Conservation (phyloP, 2,329 filamentous ascomycete genomes). For the Microsporum ferrugineum region DNA sequence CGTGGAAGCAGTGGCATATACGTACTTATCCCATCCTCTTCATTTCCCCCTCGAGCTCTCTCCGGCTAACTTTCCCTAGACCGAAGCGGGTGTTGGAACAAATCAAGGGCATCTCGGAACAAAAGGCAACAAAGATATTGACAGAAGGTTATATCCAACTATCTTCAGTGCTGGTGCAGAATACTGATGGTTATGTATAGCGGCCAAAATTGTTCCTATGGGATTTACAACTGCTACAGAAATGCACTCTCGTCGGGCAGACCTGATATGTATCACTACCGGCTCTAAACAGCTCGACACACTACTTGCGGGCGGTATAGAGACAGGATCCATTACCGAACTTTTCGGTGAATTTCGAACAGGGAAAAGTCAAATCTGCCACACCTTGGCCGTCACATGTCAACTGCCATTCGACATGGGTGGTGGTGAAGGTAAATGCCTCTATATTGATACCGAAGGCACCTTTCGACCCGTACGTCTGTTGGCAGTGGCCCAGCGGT, state of each 20-base stretch:
- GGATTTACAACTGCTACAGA: slow-evolving; percentile 98
- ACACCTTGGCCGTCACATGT: slow-evolving; percentile 96
- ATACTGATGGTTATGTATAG: slow-evolving; percentile 35
- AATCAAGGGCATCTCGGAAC: slow-evolving; percentile 95
- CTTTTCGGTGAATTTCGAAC: slow-evolving; percentile 97
- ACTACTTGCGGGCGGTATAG: slow-evolving; percentile 81
- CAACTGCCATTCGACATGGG: slow-evolving; percentile 98
- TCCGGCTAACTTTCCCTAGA: slow-evolving; percentile 26
- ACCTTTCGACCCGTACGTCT: slow-evolving; percentile 89
- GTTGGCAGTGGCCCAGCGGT: slow-evolving; percentile 84
- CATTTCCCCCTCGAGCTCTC: background rate
- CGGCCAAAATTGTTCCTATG: slow-evolving; percentile 94
- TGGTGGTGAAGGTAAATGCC: slow-evolving; percentile 91
- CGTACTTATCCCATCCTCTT: slow-evolving; percentile 40
- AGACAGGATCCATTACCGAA: slow-evolving; percentile 96
- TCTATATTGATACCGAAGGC: slow-evolving; percentile 97
- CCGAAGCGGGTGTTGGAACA: slow-evolving; percentile 70
- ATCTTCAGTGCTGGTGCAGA: background rate
- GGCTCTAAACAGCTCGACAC: slow-evolving; percentile 97
- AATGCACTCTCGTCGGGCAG: slow-evolving; percentile 94
- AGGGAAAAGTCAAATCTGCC: slow-evolving; percentile 96
- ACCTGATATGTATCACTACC: slow-evolving; percentile 95
- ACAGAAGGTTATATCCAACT: slow-evolving; percentile 54
- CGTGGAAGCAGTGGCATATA: slow-evolving; percentile 92
- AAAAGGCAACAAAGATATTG: slow-evolving; percentile 86